Evolutionary conservation across 805 yeast species (phyloP).

Genomic region (Candida peoriensis): DNA sequence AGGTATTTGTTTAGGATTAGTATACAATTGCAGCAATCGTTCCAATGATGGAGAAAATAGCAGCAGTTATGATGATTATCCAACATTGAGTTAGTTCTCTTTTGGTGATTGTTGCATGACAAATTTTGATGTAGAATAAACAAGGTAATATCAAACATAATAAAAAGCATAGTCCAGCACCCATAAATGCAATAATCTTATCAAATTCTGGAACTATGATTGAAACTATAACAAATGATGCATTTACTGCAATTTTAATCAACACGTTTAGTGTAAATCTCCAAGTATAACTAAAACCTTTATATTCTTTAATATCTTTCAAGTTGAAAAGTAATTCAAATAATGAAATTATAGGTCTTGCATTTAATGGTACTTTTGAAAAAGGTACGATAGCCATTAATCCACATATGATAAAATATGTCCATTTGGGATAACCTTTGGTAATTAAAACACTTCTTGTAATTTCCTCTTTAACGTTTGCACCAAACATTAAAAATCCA

Average conservation of each 20-base stretch:
- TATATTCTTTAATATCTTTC: slow-evolving; percentile 18
- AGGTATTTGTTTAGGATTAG: slow-evolving; percentile 3
- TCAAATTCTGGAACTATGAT: slow-evolving; percentile 75
- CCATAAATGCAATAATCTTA: slow-evolving; percentile 72
- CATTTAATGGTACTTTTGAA: slow-evolving; percentile 78
- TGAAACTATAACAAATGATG: slow-evolving; percentile 52
- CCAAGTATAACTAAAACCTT: slow-evolving; percentile 18
- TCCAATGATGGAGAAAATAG: slow-evolving; percentile 50
- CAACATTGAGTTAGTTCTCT: slow-evolving; percentile 37
- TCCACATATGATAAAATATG: slow-evolving; percentile 54
- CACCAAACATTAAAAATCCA: slow-evolving; percentile 82
- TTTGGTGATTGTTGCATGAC: slow-evolving; percentile 36
- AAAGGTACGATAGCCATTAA: slow-evolving; percentile 79
- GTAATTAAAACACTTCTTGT: slow-evolving; percentile 69
- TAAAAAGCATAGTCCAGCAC: slow-evolving; percentile 73
- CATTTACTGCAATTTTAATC: slow-evolving; percentile 43
- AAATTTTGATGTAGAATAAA: slow-evolving; percentile 59
- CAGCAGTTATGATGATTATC: slow-evolving; percentile 39
- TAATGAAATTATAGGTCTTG: slow-evolving; percentile 75
- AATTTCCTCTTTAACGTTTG: slow-evolving; percentile 61
- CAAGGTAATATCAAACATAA: slow-evolving; percentile 79
- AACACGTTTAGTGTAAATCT: slow-evolving; percentile 13
- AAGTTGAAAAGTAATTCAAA: slow-evolving; percentile 47
- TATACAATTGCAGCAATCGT: slow-evolving; percentile 46
- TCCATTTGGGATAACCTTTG: slow-evolving; percentile 60